phyloP scores from a whole-genome alignment of 495 filamentous ascomycete species.

The Xylaria acuta region DNA sequence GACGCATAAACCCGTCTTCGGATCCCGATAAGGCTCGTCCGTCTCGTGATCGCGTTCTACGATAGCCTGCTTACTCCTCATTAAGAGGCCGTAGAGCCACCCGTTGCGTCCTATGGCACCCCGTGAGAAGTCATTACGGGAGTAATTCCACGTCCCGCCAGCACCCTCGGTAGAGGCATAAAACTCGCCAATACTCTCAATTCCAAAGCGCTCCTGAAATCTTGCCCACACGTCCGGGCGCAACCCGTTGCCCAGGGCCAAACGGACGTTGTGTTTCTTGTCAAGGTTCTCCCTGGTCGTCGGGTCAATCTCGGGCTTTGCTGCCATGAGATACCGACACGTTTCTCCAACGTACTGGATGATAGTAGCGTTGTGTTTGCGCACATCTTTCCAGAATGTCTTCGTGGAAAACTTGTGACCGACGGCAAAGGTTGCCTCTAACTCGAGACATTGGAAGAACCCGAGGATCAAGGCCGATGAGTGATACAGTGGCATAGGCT shows the following conservation, averaged over 20 bases:
- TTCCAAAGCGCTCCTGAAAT: slow-evolving; percentile 87
- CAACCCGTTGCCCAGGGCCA: slow-evolving; percentile 92
- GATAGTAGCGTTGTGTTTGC: slow-evolving; percentile 73
- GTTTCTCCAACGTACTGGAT: slow-evolving; percentile 98
- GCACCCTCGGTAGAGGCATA: slow-evolving; percentile 88
- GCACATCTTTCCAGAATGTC: slow-evolving; percentile 83
- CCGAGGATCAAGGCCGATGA: slow-evolving; percentile 79
- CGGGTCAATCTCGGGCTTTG: slow-evolving; percentile 67
- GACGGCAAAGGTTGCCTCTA: slow-evolving; percentile 70
- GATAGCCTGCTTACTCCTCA: slow-evolving; percentile 59
- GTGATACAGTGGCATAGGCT: slow-evolving; percentile 97
- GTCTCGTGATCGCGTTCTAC: slow-evolving; percentile 76
- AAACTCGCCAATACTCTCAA: slow-evolving; percentile 84
- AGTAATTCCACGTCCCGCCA: slow-evolving; percentile 74
- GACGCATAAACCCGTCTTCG: slow-evolving; percentile 75
- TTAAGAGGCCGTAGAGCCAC: slow-evolving; percentile 59
- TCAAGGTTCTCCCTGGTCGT: slow-evolving; percentile 76
- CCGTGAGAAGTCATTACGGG: slow-evolving; percentile 73
- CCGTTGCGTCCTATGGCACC: slow-evolving; percentile 88
- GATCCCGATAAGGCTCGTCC: slow-evolving; percentile 72
- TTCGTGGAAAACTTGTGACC: slow-evolving; percentile 82
- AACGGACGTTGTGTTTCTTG: slow-evolving; percentile 73
- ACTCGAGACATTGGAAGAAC: slow-evolving; percentile 63
- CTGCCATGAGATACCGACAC: slow-evolving; percentile 84
- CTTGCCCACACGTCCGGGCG: slow-evolving; percentile 89